Conservation (phyloP, 768 basidiomycete genomes). For the Lactifluus pinguis region DNA sequence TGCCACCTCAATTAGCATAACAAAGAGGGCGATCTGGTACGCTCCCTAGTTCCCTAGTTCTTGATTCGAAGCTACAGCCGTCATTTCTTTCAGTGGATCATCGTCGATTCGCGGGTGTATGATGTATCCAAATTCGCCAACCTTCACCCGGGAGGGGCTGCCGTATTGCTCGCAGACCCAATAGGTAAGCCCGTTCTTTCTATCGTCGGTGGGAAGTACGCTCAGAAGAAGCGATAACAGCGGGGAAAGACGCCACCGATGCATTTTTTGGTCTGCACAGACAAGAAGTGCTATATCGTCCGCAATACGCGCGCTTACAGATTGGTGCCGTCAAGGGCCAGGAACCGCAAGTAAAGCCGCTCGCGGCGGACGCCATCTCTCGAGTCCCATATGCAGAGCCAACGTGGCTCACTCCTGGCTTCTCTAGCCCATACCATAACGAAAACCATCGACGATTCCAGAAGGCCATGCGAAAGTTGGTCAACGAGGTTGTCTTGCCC, state of each 20-base stretch:
- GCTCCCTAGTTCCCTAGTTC: slow-evolving; percentile 19
- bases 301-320: slow-evolving; percentile 63
- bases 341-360: slow-evolving; percentile 44
- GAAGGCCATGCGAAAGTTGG: slow-evolving; percentile 63
- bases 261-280: slow-evolving; percentile 83
- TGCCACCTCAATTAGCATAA: slow-evolving; percentile 54
- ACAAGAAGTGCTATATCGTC: slow-evolving; percentile 65
- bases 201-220: neutral
- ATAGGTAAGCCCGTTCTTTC: slow-evolving; percentile 39
- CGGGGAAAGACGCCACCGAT: slow-evolving; percentile 68
- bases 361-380: slow-evolving; percentile 55
- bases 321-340: slow-evolving; percentile 56
- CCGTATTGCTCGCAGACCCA: slow-evolving; percentile 55
- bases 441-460: slow-evolving; percentile 71
- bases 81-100: slow-evolving; percentile 51
- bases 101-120: slow-evolving; percentile 75
- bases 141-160: slow-evolving; percentile 80
- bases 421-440: slow-evolving; percentile 68
- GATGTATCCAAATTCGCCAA: slow-evolving; percentile 73
- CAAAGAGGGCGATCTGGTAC: slow-evolving; percentile 70
- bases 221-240: slow-evolving; percentile 25
- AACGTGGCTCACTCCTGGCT: slow-evolving; percentile 64
- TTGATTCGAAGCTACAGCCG: neutral
- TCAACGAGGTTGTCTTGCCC: slow-evolving; percentile 61
- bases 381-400: slow-evolving; percentile 81